Conservation (phyloP, 163 green algal species). For the Chloroidium sp. region DNA sequence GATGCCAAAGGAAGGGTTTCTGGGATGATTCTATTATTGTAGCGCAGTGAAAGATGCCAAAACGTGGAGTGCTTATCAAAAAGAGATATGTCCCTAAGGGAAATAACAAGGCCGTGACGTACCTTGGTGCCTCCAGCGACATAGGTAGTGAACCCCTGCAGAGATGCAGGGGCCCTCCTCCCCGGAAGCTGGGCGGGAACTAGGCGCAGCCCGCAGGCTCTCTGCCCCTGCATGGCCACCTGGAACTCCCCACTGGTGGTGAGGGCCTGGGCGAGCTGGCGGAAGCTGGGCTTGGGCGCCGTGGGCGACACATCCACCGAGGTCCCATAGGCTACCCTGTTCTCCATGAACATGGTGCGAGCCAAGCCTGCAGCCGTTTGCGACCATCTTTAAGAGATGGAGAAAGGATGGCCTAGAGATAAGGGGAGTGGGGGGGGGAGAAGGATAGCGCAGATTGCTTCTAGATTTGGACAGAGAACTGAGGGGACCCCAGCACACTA, state of each 20-base stretch:
- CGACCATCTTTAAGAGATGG: not conserved
- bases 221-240: not conserved
- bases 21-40: no score
- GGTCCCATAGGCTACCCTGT: constrained; percentile 5
- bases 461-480: no score
- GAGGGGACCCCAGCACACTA: no score
- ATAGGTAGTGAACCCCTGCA: not conserved
- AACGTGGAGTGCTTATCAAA: no score
- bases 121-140: no score
- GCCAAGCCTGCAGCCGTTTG: constrained; percentile 6
- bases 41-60: no score
- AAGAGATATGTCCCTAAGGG: no score
- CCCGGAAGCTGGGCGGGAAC: not conserved
- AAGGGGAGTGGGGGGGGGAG: no score
- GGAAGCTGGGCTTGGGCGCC: not conserved
- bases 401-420: no score
- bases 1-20: no score
- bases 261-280: not conserved
- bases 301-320: constrained; percentile 12
- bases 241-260: constrained; percentile 5
- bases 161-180: not conserved
- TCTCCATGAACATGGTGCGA: constrained; percentile 31
- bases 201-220: constrained; percentile 1
- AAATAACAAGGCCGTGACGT: no score
- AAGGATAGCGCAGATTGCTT: no score